phyloP scores from a whole-genome alignment of 2,329 filamentous ascomycete genomes.

The Cyphellophora europaea region DNA sequence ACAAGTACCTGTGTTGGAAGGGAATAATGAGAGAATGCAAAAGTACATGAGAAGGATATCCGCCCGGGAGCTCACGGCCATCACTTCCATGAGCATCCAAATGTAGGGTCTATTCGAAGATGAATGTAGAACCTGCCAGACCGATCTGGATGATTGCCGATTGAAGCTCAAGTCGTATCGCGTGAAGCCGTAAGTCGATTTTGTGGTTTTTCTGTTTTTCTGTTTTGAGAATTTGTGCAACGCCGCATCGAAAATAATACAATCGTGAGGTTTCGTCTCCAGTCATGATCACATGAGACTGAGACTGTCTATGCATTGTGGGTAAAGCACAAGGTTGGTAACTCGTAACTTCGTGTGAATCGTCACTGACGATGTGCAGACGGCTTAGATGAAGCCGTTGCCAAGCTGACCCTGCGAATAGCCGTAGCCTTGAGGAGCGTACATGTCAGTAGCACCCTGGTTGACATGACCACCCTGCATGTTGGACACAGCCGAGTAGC shows the following conservation, averaged over 20 bases:
- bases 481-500: conserved; percentile 5
- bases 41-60: no score
- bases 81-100: no score
- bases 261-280: conserved; percentile 1
- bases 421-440: conserved; percentile 12
- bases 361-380: conserved; percentile 6
- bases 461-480: neutral
- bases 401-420: conserved; percentile 11
- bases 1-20: no score
- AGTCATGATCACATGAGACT: conserved; percentile 3
- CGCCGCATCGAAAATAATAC: neutral
- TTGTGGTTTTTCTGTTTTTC: neutral
- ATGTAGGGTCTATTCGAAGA: no score
- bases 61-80: no score
- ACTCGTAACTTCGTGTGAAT: conserved; percentile 17
- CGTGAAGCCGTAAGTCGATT: neutral
- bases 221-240: neutral
- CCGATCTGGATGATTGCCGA: no score
- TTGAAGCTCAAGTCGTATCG: neutral
- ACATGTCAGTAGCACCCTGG: conserved; percentile 8
- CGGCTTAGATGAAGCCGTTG: conserved; percentile 1
- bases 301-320: conserved; percentile 1
- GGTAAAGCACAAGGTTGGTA: neutral
- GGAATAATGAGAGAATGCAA: no score
- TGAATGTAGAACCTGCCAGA: no score